Base-by-base conservation (phyloP, 2,329 filamentous ascomycete genomes). In the Chrysoporthe deuterocubensis region DNA sequence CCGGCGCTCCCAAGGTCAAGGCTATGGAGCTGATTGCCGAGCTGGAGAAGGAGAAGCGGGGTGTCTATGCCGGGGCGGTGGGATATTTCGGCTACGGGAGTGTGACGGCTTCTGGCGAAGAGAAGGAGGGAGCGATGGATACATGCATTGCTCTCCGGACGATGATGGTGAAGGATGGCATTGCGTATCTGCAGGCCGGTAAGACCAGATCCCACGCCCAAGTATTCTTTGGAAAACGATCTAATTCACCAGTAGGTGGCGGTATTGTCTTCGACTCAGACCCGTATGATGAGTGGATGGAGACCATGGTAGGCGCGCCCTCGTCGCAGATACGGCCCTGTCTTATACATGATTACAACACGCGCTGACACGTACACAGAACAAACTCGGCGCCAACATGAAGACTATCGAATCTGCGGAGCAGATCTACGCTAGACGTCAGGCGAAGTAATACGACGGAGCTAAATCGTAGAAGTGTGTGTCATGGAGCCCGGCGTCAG, bases 21-120 rank as follows among this genome's bases (percentile, higher is more conserved):
- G 96, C 96, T 2, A 99, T 99, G 96, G 92, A 97, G 81, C 84
- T 99, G 70, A 99, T 99, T 74, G 94, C 92, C 59, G 95, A 98
- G 81, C 82, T 98, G 59, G 96, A 99, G 81, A 84, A 87, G 71
- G 96, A 99, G 85, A 97, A 97, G 84, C 87, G 96, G 65, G 95
- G 96, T 52, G 89, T 98, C 50, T 99, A 99, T 76, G 96, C 96
- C 9, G 96, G 96, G 40, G 96, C 96, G 0, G 95, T 97, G 0
- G 96, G 96, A 1, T 99, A 97, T 81, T 99, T 97, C 79, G 95
- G 95, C 11, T 98, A 97, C 76, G 89, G 89, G 70, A 87, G 87
- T 64, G 86, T 95, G 58, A 88, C 90, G 61, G 80, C 83, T 8
- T 84, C 90, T 54, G 91, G 90, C 0, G 64, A 83, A 78, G 83